Conservation (phyloP, 345 rosid genomes). For the Passiflora organensis region DNA sequence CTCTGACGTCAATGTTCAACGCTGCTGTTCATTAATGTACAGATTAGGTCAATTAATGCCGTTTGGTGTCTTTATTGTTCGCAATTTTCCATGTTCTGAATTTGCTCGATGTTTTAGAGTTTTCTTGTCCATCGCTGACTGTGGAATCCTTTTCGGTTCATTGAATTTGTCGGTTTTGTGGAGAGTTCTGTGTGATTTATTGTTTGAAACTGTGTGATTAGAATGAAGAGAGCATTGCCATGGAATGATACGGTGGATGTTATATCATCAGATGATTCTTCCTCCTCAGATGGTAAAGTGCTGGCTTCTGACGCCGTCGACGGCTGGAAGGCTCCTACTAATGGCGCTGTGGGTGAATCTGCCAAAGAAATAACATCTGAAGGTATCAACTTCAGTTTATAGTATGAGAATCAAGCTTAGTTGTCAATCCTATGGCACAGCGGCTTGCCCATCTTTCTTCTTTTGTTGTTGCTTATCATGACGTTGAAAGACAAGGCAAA, state of each 20-base stretch:
- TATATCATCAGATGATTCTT: constrained; percentile 52
- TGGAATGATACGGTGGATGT: constrained; percentile 48
- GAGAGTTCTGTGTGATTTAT: constrained; percentile 2
- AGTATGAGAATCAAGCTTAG: no score
- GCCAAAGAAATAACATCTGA: constrained; percentile 28
- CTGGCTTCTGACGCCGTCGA: constrained; percentile 24
- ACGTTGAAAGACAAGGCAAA: no score
- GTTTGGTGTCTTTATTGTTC: no score
- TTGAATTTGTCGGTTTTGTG: background rate
- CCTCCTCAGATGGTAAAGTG: constrained; percentile 42
- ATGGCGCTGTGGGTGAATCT: constrained; percentile 16
- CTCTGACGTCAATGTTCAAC: no score
- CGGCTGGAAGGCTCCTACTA: constrained; percentile 10
- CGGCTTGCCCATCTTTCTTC: no score
- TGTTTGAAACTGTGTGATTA: constrained; percentile 6
- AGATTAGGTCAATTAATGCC: no score
- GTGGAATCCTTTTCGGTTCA: no score
- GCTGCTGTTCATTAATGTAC: no score
- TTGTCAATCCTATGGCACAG: no score
- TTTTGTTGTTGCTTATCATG: no score
- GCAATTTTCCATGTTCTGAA: no score
- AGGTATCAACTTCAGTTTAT: constrained; percentile 30
- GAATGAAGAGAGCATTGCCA: constrained; percentile 50
- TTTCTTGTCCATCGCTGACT: background rate
- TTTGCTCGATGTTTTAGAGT: background rate